Percentiles rank a stretch among this genome's conserved stretches.
phyloP scores from a whole-genome alignment of 148 eudicot species.

The Persicaria maculosa region DNA sequence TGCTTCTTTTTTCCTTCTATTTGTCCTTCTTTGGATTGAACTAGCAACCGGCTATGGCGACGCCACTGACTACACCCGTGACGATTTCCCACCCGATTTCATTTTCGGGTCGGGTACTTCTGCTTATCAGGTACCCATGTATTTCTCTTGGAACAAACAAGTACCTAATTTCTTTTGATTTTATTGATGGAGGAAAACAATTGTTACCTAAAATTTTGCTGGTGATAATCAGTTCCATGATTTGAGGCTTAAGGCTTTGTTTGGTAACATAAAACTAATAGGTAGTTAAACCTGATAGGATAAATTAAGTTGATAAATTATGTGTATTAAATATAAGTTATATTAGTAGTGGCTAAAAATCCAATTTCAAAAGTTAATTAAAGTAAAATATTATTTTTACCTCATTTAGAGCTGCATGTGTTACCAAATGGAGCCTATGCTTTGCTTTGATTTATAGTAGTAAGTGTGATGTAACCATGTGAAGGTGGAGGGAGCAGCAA shows the following conservation, averaged over 20 bases:
- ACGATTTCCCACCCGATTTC: slow-evolving; percentile 13
- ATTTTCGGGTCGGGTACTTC: slow-evolving; percentile 13
- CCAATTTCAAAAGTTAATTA: no score
- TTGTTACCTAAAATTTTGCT: no score
- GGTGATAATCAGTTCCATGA: not conserved
- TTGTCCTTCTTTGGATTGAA: not conserved
- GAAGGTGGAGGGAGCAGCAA: slow-evolving; percentile 24
- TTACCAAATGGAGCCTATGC: not conserved
- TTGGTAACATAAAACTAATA: no score
- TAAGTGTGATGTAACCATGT: not conserved
- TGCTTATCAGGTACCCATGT: slow-evolving; percentile 6
- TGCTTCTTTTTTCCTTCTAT: not conserved
- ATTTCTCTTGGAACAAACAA: not conserved
- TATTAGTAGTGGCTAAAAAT: no score
- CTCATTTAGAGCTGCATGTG: no score
- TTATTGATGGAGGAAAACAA: no score
- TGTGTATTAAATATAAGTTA: no score
- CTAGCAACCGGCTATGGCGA: slow-evolving; percentile 6
- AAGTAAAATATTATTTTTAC: no score
- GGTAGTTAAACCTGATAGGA: no score
- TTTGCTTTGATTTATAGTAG: not conserved
- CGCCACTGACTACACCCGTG: not conserved
- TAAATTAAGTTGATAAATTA: no score
- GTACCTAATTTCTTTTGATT: no score
- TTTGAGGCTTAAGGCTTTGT: no score